Evolutionary conservation across 2,329 filamentous ascomycete genomes (phyloP), one percentile per base, ranked within the genome.

Genomic region (Hypoxylon sp.): DNA sequence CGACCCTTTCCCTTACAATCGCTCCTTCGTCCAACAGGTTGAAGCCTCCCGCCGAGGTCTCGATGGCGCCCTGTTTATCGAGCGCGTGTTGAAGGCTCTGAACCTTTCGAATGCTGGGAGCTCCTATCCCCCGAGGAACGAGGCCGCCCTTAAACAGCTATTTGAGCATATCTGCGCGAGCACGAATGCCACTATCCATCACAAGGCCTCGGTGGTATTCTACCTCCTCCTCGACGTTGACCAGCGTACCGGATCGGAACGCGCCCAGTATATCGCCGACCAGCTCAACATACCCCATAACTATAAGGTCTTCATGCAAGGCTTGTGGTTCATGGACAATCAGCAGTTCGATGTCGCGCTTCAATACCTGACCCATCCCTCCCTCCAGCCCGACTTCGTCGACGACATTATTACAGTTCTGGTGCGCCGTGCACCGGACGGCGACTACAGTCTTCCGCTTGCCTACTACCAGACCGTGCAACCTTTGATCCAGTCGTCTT

Each of bases 141-240:
- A 89, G 55, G 80, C 79, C 58, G 84, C 86, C 37, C 81, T 96
- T 24, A 84, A 85, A 65, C 83, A 85, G 33, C 81, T 96, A 4
- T 88, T 93, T 74, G 79, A 86, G 60, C 84, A 87, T 57, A 87
- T 96, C 62, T 83, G 87, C 72, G 81, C 85, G 21, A 84, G 78
- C 45, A 63, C 80, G 50, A 78, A 78, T 45, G 86, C 88, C 65
- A 83, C 88, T 6, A 81, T 85, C 50, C 89, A 93, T 73, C 88
- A 93, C 77, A 93, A 93, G 73, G 86, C 92, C 64, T 91, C 91
- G 15, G 82, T 95, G 43, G 80, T 96, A 63, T 96, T 91, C 79
- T 96, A 96, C 73, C 79, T 96, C 33, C 82, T 96, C 2, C 88
- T 91, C 69, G 91, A 96, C 72, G 84, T 89, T 70, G 84, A 88